A percentile compares a stretch with the other conserved stretches of the same genome.
Conservation (phyloP, 2,329 filamentous ascomycete species). For the Botryotinia narcissicola region DNA sequence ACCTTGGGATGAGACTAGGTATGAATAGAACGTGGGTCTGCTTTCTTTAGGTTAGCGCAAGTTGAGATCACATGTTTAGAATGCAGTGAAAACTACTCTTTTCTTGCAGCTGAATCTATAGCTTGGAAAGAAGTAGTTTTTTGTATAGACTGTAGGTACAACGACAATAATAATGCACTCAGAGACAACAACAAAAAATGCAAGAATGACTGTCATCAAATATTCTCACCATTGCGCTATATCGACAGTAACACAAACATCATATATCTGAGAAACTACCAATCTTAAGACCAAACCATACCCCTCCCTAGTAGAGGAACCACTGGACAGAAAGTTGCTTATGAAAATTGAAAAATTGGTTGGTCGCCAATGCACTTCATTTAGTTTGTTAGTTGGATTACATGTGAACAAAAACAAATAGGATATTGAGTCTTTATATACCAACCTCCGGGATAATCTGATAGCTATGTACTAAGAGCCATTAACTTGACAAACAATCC, state of each 20-base stretch:
- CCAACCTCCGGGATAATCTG: background rate
- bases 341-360: background rate
- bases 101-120: background rate
- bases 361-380: too few species aligned
- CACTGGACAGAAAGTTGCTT: background rate
- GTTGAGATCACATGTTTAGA: background rate
- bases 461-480: background rate
- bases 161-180: too few species aligned
- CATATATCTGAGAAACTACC: background rate
- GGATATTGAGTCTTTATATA: background rate
- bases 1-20: background rate
- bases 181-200: background rate
- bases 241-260: background rate
- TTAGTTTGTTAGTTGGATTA: background rate
- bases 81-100: background rate
- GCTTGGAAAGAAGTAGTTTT: too few species aligned
- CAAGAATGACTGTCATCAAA: background rate
- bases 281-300: background rate
- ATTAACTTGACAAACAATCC: background rate
- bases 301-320: background rate
- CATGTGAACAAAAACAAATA: background rate
- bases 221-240: background rate
- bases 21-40: background rate
- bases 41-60: background rate
- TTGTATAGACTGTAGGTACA: too few species aligned